A percentile compares a stretch with the other conserved stretches of the same genome.
These are phyloP conservation scores for Cicer arietinum DNA, from an alignment of 306 rosid genomes.

Conservation along the genomic window DNA sequence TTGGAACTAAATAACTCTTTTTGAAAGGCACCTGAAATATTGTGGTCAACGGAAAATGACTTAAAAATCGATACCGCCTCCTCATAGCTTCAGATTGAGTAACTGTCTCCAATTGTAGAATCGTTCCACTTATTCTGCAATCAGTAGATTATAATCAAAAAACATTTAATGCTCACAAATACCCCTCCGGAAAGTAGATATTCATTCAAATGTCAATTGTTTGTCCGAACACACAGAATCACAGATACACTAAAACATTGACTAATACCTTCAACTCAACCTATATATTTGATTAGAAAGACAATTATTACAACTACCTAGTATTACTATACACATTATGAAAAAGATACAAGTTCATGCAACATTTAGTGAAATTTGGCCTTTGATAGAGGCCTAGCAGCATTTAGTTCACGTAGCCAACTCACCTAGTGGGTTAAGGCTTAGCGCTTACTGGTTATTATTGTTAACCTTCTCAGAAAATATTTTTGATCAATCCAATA, in stretches of 20 bases:
- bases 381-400: slow-evolving; percentile 17
- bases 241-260: background rate
- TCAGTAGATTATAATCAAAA: slow-evolving; percentile 37
- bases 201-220: slow-evolving; percentile 23
- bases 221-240: background rate
- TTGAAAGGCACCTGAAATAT: slow-evolving; percentile 70
- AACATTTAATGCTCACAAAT: background rate
- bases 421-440: slow-evolving; percentile 2
- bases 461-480: slow-evolving; percentile 26
- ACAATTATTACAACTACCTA: slow-evolving; percentile 11
- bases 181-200: background rate
- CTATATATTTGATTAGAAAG: slow-evolving; percentile 28
- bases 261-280: slow-evolving; percentile 12
- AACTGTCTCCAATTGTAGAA: slow-evolving; percentile 78
- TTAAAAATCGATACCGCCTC: slow-evolving; percentile 81
- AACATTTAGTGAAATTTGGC: slow-evolving; percentile 5
- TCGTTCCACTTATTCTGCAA: slow-evolving; percentile 83
- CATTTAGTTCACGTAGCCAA: slow-evolving; percentile 24
- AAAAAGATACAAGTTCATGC: background rate
- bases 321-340: slow-evolving; percentile 6
- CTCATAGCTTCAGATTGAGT: slow-evolving; percentile 91
- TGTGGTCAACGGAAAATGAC: slow-evolving; percentile 94
- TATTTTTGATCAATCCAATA: background rate
- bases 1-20: background rate
- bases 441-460: background rate